Conservation (phyloP, 176 grass and related monocot genomes). For the Otatea glauca region DNA sequence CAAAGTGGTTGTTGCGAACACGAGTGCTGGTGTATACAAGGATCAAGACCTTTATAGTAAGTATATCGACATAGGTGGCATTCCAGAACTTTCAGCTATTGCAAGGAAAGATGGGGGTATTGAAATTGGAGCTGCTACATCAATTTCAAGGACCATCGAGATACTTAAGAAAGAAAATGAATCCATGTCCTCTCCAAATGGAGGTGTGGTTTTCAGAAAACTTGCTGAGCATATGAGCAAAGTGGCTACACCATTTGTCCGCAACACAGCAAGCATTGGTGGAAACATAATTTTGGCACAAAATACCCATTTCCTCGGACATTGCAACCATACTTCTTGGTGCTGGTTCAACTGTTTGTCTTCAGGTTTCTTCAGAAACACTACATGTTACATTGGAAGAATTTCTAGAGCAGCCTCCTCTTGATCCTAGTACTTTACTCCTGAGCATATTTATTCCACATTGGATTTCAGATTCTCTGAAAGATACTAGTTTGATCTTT, state of each 20-base stretch:
- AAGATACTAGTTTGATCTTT: slow-evolving; percentile 43
- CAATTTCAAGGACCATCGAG: slow-evolving; percentile 61
- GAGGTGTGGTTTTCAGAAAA: slow-evolving; percentile 56
- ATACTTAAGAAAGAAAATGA: slow-evolving; percentile 46
- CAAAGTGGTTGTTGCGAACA: slow-evolving; percentile 73
- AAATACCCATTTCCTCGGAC: slow-evolving; percentile 65
- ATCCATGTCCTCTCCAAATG: slow-evolving; percentile 16
- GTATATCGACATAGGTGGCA: slow-evolving; percentile 67
- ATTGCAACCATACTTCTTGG: slow-evolving; percentile 80
- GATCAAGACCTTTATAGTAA: slow-evolving; percentile 57
- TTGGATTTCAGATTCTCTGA: slow-evolving; percentile 39
- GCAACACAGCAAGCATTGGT: slow-evolving; percentile 76
- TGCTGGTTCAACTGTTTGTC: slow-evolving; percentile 51
- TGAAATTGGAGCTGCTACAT: slow-evolving; percentile 64
- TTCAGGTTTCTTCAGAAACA: slow-evolving; percentile 51
- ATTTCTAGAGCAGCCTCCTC: slow-evolving; percentile 60
- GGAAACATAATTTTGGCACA: slow-evolving; percentile 82
- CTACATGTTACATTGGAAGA: slow-evolving; percentile 66
- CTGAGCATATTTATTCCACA: slow-evolving; percentile 71
- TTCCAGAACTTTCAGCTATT: slow-evolving; percentile 64
- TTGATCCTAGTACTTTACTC: slow-evolving; percentile 52
- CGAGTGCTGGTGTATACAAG: slow-evolving; percentile 73
- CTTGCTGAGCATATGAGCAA: slow-evolving; percentile 81
- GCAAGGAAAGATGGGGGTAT: slow-evolving; percentile 40
- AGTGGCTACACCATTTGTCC: slow-evolving; percentile 71